A percentile compares a stretch with the other conserved stretches of the same genome.
These are phyloP conservation scores for Xylogone sp. DNA, from an alignment of 2,329 filamentous ascomycete genomes.

Conservation along the genomic window DNA sequence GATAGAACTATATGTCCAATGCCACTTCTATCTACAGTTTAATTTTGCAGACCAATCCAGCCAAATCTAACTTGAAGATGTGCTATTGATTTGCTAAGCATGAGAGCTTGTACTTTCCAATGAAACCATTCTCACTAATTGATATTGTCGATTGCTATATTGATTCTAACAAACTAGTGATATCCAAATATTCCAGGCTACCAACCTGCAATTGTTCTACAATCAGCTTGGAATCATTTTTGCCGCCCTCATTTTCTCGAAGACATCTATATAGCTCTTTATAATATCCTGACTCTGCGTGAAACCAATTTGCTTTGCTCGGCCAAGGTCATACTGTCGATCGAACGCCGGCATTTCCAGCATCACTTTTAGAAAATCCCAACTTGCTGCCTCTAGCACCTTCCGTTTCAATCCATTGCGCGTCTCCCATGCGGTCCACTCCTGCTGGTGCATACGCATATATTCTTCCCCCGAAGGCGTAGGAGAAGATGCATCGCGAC, in stretches of 20 bases:
- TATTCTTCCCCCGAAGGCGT: constrained; percentile 1
- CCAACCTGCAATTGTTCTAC: too few species aligned
- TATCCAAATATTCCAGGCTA: too few species aligned
- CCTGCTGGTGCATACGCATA: background rate
- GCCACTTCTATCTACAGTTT: too few species aligned
- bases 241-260: constrained; percentile 3
- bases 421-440: constrained; percentile 2
- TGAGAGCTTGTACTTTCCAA: too few species aligned
- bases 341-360: constrained; percentile 1
- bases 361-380: constrained; percentile 5
- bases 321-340: constrained; percentile 2
- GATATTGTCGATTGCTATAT: too few species aligned
- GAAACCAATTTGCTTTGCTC: constrained; percentile 6
- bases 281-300: background rate
- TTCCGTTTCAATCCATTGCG: constrained; percentile 4
- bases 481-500: background rate
- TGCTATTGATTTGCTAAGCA: too few species aligned
- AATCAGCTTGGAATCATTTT: constrained; percentile 9
- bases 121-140: too few species aligned
- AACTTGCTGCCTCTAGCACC: constrained; percentile 4
- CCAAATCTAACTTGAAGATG: too few species aligned
- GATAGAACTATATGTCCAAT: too few species aligned
- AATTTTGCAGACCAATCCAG: too few species aligned
- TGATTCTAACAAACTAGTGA: too few species aligned
- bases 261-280: constrained; percentile 4